A percentile compares a stretch with the other conserved stretches of the same genome.
These are phyloP conservation scores for Mucor saturninus DNA, from an alignment of 371 early-diverging fungal genomes.

Conservation along the genomic window DNA sequence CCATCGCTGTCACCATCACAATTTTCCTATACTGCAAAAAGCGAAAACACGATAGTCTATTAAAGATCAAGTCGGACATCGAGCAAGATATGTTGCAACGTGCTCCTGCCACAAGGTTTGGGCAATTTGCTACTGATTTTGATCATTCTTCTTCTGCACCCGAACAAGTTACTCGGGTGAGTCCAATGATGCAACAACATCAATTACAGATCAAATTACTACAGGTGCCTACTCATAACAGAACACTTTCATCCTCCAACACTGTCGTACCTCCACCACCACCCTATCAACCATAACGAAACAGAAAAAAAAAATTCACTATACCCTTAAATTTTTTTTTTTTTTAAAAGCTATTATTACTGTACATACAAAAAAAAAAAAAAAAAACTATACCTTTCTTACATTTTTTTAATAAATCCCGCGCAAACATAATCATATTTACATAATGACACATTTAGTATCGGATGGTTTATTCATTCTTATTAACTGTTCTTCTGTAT, in stretches of 20 bases:
- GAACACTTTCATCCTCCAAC: conserved; percentile 15
- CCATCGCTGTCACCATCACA: conserved; percentile 32
- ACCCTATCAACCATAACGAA: conserved; percentile 23
- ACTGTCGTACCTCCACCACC: conserved; percentile 23
- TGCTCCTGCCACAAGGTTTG: conserved; percentile 1
- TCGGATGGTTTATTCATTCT: conserved; percentile 34
- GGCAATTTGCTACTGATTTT: conserved; percentile 31
- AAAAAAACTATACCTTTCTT: too few species aligned
- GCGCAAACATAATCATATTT: conserved; percentile 16
- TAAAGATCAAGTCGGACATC: not conserved
- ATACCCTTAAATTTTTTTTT: not conserved
- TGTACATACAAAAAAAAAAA: not conserved
- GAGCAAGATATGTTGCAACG: not conserved
- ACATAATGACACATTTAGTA: conserved; percentile 47
- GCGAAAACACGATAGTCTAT: conserved; percentile 6
- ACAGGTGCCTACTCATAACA: conserved; percentile 6
- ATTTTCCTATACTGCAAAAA: conserved; percentile 34
- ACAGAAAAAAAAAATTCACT: conserved; percentile 1
- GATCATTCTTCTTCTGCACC: conserved; percentile 9
- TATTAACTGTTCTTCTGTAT: conserved; percentile 42
- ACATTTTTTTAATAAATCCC: too few species aligned
- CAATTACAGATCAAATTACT: conserved; percentile 25
- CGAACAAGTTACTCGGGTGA: conserved; percentile 11
- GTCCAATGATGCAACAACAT: conserved; percentile 32
- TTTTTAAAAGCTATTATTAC: not conserved